A percentile compares a stretch with the other conserved stretches of the same genome.
Conservation (phyloP, 768 basidiomycete species). For the Boletus insuetus region DNA sequence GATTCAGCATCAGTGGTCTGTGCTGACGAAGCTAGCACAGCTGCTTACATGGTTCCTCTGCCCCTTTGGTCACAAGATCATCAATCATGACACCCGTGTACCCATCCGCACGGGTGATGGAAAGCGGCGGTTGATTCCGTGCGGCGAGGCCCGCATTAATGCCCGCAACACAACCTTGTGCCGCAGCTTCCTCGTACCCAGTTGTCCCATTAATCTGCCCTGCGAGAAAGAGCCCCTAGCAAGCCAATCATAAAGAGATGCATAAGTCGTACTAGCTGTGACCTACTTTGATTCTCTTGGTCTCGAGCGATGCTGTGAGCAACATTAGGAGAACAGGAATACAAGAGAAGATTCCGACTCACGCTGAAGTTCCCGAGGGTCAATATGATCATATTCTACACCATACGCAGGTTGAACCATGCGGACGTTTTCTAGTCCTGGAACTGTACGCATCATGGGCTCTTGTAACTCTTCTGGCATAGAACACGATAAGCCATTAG, state of each 20-base stretch:
- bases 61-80: conserved; percentile 83
- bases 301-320: conserved; percentile 71
- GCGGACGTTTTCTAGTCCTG: conserved; percentile 79
- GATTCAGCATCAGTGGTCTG: conserved; percentile 1
- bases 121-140: conserved; percentile 49
- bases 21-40: background rate
- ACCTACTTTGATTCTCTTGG: conserved; percentile 70
- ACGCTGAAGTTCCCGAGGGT: conserved; percentile 79
- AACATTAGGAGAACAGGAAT: background rate
- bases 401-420: conserved; percentile 88
- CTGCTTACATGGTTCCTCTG: conserved; percentile 80
- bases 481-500: conserved; percentile 86
- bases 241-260: background rate
- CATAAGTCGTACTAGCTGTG: background rate
- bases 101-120: conserved; percentile 80
- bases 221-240: conserved; percentile 77
- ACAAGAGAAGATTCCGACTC: conserved; percentile 27
- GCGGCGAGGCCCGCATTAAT: conserved; percentile 82
- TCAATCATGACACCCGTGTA: conserved; percentile 92
- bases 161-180: conserved; percentile 85
- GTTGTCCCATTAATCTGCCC: conserved; percentile 94
- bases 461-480: conserved; percentile 86
- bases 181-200: conserved; percentile 93
- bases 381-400: conserved; percentile 89
- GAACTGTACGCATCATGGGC: conserved; percentile 78